Evolutionary conservation across 2,329 filamentous ascomycete species (phyloP).

Genomic region (Cordyceps cateniannulata): DNA sequence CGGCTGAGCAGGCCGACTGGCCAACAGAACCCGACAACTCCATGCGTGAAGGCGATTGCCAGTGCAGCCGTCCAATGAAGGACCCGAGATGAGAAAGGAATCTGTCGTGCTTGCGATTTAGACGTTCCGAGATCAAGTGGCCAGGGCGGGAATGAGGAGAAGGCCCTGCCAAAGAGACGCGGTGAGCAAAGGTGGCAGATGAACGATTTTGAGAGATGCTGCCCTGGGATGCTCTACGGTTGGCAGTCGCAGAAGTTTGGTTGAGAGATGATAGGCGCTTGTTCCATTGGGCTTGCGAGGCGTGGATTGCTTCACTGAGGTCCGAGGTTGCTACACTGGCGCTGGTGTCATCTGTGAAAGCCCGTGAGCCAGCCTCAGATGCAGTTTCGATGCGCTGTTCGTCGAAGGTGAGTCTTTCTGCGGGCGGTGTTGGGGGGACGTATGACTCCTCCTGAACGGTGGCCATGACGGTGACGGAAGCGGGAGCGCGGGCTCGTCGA

Average conservation of each 20-base stretch:
- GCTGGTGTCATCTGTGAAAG: constrained; percentile 25
- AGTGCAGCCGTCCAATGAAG: constrained; percentile 82
- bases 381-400: constrained; percentile 25
- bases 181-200: constrained; percentile 58
- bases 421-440: constrained; percentile 57
- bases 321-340: constrained; percentile 29
- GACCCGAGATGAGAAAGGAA: constrained; percentile 88
- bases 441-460: constrained; percentile 52
- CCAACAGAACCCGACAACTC: constrained; percentile 78
- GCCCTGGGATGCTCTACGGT: constrained; percentile 31
- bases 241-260: constrained; percentile 20
- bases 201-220: constrained; percentile 37
- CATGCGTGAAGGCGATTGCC: constrained; percentile 84
- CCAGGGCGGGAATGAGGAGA: constrained; percentile 56
- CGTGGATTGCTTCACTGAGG: constrained; percentile 30
- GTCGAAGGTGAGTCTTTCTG: constrained; percentile 48
- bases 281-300: constrained; percentile 29
- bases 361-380: constrained; percentile 35
- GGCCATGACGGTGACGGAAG: constrained; percentile 54
- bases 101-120: constrained; percentile 74
- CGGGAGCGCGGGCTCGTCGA: constrained; percentile 39
- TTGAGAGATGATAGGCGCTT: constrained; percentile 43
- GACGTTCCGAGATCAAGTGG: constrained; percentile 75
- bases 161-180: constrained; percentile 68
- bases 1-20: constrained; percentile 76